Evolutionary conservation across 2,329 filamentous ascomycete species (phyloP).

Genomic region (Harringtonia aguacate): DNA sequence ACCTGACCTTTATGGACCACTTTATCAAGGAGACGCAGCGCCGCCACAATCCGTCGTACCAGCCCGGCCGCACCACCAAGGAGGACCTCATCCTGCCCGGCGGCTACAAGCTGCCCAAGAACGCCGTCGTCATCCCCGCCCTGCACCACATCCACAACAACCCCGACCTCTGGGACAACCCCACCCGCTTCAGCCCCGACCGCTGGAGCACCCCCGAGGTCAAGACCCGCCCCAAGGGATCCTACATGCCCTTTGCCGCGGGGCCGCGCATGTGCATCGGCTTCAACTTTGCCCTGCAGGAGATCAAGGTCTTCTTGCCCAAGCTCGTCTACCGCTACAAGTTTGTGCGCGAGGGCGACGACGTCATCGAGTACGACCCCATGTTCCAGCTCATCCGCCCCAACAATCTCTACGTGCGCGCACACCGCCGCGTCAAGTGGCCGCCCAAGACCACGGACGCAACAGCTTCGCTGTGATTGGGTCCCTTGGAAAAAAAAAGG

Average conservation of each 20-base stretch:
- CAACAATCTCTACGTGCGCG: slow-evolving; percentile 40
- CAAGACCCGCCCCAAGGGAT: slow-evolving; percentile 36
- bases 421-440: slow-evolving; percentile 37
- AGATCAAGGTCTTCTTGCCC: slow-evolving; percentile 47
- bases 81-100: slow-evolving; percentile 47
- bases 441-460: slow-evolving; percentile 23
- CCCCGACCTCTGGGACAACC: slow-evolving; percentile 45
- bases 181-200: slow-evolving; percentile 45
- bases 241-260: slow-evolving; percentile 48
- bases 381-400: slow-evolving; percentile 48
- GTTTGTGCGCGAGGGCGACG: slow-evolving; percentile 39
- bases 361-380: slow-evolving; percentile 45
- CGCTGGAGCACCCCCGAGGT: slow-evolving; percentile 45
- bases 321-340: slow-evolving; percentile 50
- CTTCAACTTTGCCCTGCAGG: slow-evolving; percentile 52
- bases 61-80: slow-evolving; percentile 46
- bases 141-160: slow-evolving; percentile 43
- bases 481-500: no score
- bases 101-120: slow-evolving; percentile 43
- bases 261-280: slow-evolving; percentile 50
- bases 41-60: slow-evolving; percentile 49
- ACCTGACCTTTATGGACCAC: slow-evolving; percentile 41
- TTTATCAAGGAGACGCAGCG: slow-evolving; percentile 53
- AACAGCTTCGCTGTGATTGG: no score
- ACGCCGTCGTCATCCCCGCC: slow-evolving; percentile 40